Conservation (phyloP, 2,329 filamentous ascomycete species). For the Colletotrichum echinochloae region DNA sequence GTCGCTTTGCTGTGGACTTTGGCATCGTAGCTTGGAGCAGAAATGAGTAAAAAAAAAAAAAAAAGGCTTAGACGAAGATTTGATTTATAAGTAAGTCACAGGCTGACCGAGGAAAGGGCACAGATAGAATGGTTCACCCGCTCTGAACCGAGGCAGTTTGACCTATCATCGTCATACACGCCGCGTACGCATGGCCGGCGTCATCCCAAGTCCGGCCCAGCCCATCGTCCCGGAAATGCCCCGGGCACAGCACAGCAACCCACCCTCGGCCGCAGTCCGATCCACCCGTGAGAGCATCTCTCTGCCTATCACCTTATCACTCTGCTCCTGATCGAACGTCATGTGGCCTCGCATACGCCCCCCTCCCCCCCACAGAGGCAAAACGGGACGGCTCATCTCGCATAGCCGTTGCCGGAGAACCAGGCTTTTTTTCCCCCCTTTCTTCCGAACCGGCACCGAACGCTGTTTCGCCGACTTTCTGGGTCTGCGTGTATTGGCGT, state of each 20-base stretch:
- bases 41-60: no score
- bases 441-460: conserved; percentile 25
- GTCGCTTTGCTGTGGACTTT: no score
- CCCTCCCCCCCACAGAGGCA: not conserved
- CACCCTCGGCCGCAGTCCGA: not conserved
- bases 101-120: no score
- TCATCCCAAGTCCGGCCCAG: not conserved
- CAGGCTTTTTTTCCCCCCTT: not conserved
- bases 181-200: no score
- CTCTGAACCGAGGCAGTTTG: no score
- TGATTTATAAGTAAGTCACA: no score
- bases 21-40: no score
- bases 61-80: no score
- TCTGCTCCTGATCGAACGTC: not conserved
- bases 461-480: conserved; percentile 16
- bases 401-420: conserved; percentile 20
- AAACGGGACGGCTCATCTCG: conserved; percentile 9
- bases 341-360: not conserved
- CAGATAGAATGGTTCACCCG: no score
- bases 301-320: conserved; percentile 3
- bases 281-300: not conserved
- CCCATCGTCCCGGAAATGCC: not conserved
- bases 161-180: no score
- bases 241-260: conserved; percentile 20
- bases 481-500: not conserved